Evolutionary conservation across 2,329 filamentous ascomycete species (phyloP).

Genomic region (Cylindrodendrum hubeiense): DNA sequence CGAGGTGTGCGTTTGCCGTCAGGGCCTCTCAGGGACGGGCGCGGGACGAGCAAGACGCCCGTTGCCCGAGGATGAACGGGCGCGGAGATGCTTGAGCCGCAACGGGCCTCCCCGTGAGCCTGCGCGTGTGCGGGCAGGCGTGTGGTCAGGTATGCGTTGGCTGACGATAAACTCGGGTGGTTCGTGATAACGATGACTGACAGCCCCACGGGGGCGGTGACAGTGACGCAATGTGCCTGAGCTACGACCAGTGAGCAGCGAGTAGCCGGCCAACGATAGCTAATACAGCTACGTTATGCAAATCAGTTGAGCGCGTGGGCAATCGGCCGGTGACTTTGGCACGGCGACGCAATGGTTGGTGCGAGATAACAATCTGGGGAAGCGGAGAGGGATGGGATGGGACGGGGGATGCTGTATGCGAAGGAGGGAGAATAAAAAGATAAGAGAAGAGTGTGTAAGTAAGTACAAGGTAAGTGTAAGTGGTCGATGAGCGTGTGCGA

Average conservation of each 20-base stretch:
- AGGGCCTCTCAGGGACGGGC: constrained; percentile 13
- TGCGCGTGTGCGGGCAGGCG: not conserved
- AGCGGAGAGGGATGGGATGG: constrained; percentile 38
- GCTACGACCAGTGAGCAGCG: constrained; percentile 44
- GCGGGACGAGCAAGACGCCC: constrained; percentile 40
- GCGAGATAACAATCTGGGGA: constrained; percentile 48
- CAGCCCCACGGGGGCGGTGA: constrained; percentile 41
- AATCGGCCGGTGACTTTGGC: constrained; percentile 28
- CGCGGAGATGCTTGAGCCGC: constrained; percentile 40
- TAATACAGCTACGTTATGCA: constrained; percentile 48
- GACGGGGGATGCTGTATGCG: constrained; percentile 9
- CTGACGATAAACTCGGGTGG: constrained; percentile 15
- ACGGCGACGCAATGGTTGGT: constrained; percentile 41
- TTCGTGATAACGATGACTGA: constrained; percentile 29
- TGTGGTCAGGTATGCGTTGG: not conserved
- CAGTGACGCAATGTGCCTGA: constrained; percentile 47
- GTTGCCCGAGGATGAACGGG: constrained; percentile 43
- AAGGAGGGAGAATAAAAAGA: constrained; percentile 32
- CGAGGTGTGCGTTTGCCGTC: constrained; percentile 3
- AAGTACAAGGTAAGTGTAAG: constrained; percentile 41
- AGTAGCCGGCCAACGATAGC: constrained; percentile 40
- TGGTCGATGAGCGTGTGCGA: constrained; percentile 30
- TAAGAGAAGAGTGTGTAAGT: constrained; percentile 42
- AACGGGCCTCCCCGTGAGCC: constrained; percentile 35
- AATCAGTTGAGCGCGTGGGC: constrained; percentile 31